Conservation (phyloP, 257 asterid genomes). For the Schizonepeta tenuifolia region DNA sequence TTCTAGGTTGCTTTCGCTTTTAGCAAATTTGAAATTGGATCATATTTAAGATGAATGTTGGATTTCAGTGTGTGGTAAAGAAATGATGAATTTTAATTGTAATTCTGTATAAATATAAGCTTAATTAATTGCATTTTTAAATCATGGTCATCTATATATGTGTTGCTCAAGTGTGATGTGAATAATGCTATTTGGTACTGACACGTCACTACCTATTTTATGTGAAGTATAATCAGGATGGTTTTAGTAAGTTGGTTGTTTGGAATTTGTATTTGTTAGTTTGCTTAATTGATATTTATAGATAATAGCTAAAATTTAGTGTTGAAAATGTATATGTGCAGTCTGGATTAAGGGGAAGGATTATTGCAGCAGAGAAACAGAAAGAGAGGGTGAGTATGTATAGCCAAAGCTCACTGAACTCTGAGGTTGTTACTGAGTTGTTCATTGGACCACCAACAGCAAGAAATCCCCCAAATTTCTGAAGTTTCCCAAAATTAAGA, state of each 20-base stretch:
- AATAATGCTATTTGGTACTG: no score
- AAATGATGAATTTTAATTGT: no score
- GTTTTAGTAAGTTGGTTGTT: no score
- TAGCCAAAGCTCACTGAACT: slow-evolving; percentile 31
- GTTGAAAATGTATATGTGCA: slow-evolving; percentile 20
- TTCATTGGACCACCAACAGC: slow-evolving; percentile 51
- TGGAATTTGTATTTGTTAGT: no score
- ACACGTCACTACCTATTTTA: no score
- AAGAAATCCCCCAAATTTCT: slow-evolving; percentile 4
- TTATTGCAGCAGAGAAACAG: slow-evolving; percentile 19
- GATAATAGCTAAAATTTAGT: neutral
- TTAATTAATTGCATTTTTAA: no score
- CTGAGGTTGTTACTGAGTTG: slow-evolving; percentile 52
- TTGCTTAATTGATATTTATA: no score
- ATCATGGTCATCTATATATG: no score
- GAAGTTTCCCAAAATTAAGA: neutral
- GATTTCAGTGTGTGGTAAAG: neutral
- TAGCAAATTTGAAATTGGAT: no score
- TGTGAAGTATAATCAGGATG: no score
- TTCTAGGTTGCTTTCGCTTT: neutral
- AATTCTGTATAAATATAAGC: no score
- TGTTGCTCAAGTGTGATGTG: no score
- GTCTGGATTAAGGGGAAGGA: slow-evolving; percentile 24
- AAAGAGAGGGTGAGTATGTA: slow-evolving; percentile 22
- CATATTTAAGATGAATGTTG: neutral